Evolutionary conservation across 805 yeast species (phyloP).

Genomic region (Cyberlindnera mycetangii): DNA sequence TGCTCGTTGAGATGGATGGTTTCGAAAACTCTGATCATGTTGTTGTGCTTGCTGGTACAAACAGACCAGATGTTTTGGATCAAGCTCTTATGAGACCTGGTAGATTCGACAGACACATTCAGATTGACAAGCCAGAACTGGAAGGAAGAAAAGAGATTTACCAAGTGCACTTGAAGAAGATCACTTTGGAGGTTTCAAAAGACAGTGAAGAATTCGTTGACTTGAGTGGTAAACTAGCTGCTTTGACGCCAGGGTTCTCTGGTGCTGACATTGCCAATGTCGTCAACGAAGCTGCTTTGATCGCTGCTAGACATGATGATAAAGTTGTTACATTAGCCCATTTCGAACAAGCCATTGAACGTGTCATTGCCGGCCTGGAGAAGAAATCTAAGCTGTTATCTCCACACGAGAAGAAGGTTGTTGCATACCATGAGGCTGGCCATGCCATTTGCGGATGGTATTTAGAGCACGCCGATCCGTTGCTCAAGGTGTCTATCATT

Average conservation of each 20-base stretch:
- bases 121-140: constrained; percentile 89
- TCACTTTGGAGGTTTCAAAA: constrained; percentile 52
- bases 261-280: constrained; percentile 99
- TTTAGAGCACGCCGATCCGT: constrained; percentile 85
- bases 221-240: constrained; percentile 85
- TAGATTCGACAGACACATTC: constrained; percentile 91
- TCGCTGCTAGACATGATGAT: constrained; percentile 85
- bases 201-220: constrained; percentile 44
- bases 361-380: constrained; percentile 95
- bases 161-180: constrained; percentile 74
- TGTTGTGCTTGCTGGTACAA: constrained; percentile 96
- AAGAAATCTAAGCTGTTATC: constrained; percentile 81
- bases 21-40: constrained; percentile 88
- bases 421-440: constrained; percentile 98
- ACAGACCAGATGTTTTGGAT: constrained; percentile 91
- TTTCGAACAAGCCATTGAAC: constrained; percentile 94
- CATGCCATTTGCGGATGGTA: constrained; percentile 99
- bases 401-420: constrained; percentile 82
- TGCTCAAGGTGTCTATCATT: constrained; percentile 91
- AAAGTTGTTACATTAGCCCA: constrained; percentile 69
- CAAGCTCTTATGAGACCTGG: constrained; percentile 95
- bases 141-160: constrained; percentile 94
- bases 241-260: constrained; percentile 95
- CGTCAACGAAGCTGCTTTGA: constrained; percentile 95
- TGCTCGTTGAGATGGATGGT: constrained; percentile 98